Conservation (phyloP, 2,329 filamentous ascomycete species). For the Phialocephala sp. region DNA sequence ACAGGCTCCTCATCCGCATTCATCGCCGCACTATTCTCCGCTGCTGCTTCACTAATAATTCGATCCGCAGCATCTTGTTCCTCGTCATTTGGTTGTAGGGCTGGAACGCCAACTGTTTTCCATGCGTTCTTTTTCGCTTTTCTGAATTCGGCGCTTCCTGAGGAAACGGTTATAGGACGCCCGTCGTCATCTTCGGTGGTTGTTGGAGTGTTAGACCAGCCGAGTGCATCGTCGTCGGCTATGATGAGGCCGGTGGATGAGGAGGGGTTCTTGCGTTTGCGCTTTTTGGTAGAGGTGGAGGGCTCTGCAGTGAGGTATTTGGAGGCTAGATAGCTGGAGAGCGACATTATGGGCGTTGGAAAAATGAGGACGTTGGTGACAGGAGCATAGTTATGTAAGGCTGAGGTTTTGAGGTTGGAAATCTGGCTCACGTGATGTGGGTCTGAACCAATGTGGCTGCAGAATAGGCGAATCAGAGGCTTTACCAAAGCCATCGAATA, state of each 20-base stretch:
- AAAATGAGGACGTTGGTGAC: not conserved
- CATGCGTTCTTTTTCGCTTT: constrained; percentile 80
- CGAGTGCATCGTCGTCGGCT: constrained; percentile 64
- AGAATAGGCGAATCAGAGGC: no score
- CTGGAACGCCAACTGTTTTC: constrained; percentile 67
- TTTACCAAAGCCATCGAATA: no score
- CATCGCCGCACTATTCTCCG: constrained; percentile 63
- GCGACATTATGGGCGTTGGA: constrained; percentile 55
- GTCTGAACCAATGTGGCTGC: no score
- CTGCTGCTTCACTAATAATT: constrained; percentile 74
- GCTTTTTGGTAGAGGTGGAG: constrained; percentile 63
- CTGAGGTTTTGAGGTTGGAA: not conserved
- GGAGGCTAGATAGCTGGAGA: constrained; percentile 86
- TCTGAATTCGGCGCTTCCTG: constrained; percentile 65
- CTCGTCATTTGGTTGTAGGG: constrained; percentile 44
- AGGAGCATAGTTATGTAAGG: not conserved
- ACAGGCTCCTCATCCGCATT: constrained; percentile 57
- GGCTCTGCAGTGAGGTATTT: constrained; percentile 81
- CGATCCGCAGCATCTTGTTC: constrained; percentile 75
- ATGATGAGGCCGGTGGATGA: constrained; percentile 62
- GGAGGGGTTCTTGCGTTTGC: constrained; percentile 62
- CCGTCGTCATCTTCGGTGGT: constrained; percentile 58
- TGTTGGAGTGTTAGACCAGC: constrained; percentile 47
- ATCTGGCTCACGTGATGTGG: no score
- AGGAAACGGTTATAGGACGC: constrained; percentile 55